Conservation (phyloP, 192 early-diverging fungal genomes). For the Phlyctochytrium planicorne region DNA sequence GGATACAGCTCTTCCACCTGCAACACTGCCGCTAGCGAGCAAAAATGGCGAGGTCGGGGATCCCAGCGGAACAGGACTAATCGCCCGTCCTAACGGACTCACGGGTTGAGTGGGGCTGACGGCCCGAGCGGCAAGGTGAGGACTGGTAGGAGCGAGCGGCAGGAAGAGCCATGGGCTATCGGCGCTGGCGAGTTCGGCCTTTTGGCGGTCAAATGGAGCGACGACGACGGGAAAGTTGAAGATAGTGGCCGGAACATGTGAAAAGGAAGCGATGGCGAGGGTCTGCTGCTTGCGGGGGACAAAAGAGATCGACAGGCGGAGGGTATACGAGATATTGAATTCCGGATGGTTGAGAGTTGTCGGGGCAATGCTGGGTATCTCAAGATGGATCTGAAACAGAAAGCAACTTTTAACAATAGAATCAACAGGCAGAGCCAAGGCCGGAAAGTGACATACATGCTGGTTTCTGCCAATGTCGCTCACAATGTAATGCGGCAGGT, state of each 20-base stretch:
- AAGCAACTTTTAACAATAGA: neutral
- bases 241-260: neutral
- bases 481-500: neutral
- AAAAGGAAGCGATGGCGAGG: neutral
- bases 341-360: neutral
- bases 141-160: neutral
- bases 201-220: neutral
- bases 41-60: neutral
- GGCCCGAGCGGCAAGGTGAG: neutral
- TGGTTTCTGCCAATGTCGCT: neutral
- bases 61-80: neutral
- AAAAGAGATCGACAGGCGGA: neutral
- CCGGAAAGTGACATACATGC: neutral
- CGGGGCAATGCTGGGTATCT: neutral
- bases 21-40: neutral
- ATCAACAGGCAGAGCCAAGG: too few species aligned
- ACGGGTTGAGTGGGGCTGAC: too few species aligned
- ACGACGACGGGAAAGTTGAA: neutral
- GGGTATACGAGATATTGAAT: neutral
- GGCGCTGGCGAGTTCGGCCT: neutral
- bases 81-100: neutral
- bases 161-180: neutral
- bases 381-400: neutral
- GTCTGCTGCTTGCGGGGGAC: neutral
- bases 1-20: too few species aligned